These are phyloP conservation scores for Wickerhamomyces sydowiorum DNA, from an alignment of 805 yeast genomes.

Conservation along the genomic window DNA sequence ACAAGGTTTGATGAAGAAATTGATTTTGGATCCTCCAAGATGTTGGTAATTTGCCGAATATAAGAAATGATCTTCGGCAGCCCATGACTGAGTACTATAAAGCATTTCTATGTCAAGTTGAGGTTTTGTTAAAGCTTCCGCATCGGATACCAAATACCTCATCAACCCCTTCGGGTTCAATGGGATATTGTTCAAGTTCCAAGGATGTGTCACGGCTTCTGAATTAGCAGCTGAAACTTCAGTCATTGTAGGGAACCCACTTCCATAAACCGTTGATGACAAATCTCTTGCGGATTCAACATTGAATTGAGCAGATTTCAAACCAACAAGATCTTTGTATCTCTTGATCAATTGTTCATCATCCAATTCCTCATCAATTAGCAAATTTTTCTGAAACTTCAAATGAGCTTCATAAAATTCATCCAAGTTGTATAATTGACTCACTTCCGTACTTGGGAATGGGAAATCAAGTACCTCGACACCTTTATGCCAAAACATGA, in stretches of 20 bases:
- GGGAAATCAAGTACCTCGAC: constrained; percentile 33
- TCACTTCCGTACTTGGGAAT: constrained; percentile 31
- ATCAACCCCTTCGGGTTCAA: constrained; percentile 43
- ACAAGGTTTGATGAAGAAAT: constrained; percentile 61
- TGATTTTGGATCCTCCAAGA: constrained; percentile 47
- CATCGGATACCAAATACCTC: constrained; percentile 37
- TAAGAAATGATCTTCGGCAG: constrained; percentile 53
- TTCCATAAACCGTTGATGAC: constrained; percentile 33
- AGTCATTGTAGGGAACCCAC: constrained; percentile 26
- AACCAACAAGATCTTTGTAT: constrained; percentile 36
- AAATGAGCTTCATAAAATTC: constrained; percentile 56
- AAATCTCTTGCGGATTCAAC: constrained; percentile 30
- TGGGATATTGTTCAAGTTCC: constrained; percentile 57
- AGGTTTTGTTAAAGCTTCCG: constrained; percentile 36
- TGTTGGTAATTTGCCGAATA: constrained; percentile 49
- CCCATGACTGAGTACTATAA: constrained; percentile 52
- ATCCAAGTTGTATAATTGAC: constrained; percentile 48
- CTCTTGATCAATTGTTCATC: constrained; percentile 21
- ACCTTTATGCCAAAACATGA: constrained; percentile 37
- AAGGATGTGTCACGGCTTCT: constrained; percentile 27
- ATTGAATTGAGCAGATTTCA: constrained; percentile 25
- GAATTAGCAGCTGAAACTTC: constrained; percentile 13
- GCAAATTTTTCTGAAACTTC: constrained; percentile 29
- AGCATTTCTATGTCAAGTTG: constrained; percentile 47
- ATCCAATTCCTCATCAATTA: constrained; percentile 3